A percentile compares a stretch with the other conserved stretches of the same genome.
phyloP scores from a whole-genome alignment of 495 filamentous ascomycete species.

The Xeromyces bisporus region DNA sequence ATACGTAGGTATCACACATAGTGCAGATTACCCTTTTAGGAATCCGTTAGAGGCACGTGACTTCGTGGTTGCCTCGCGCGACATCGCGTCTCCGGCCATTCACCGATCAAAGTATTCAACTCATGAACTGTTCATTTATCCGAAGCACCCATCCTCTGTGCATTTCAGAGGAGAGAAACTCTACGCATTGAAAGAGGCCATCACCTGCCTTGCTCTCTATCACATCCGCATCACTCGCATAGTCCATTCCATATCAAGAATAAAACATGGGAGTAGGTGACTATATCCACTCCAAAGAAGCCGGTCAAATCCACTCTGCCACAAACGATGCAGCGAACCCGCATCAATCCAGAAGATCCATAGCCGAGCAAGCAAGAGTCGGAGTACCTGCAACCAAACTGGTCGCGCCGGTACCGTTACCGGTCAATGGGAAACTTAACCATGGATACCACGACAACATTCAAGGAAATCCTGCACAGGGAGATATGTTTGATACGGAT shows the following conservation, averaged over 20 bases:
- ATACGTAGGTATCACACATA: too few relatives aligned
- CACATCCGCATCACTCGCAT: slow-evolving; percentile 1
- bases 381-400: slow-evolving; percentile 15
- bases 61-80: slow-evolving; percentile 16
- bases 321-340: slow-evolving; percentile 10
- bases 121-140: too few relatives aligned
- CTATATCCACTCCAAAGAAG: slow-evolving; percentile 27
- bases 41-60: slow-evolving; percentile 31
- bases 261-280: slow-evolving; percentile 28
- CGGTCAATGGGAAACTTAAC: slow-evolving; percentile 6
- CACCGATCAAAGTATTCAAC: too few relatives aligned
- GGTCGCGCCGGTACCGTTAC: slow-evolving; percentile 5
- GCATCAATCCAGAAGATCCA: slow-evolving; percentile 13
- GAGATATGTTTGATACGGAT: slow-evolving; percentile 29
- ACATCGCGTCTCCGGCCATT: slow-evolving; percentile 1
- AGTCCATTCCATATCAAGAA: background rate
- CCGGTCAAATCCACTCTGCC: slow-evolving; percentile 16
- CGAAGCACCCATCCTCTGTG: background rate
- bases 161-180: background rate
- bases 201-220: slow-evolving; percentile 2
- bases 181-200: background rate
- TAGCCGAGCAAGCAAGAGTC: slow-evolving; percentile 22
- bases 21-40: too few relatives aligned
- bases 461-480: slow-evolving; percentile 9
- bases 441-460: slow-evolving; percentile 9